These are phyloP conservation scores for Erodium moschatum DNA, from an alignment of 441 rosid species.

Conservation along the genomic window DNA sequence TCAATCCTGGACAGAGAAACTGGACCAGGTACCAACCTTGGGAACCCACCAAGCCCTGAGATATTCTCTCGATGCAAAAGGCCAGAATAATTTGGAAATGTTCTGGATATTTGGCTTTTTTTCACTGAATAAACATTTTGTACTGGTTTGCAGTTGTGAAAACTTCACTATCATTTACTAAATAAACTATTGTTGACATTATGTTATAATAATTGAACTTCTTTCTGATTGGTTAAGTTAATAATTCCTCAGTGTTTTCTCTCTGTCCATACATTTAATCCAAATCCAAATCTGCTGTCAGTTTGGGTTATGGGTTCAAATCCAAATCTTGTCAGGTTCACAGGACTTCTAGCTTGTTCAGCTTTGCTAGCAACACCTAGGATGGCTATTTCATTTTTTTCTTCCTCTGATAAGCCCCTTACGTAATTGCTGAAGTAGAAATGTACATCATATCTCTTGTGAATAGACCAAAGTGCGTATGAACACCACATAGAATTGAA, in stretches of 20 bases:
- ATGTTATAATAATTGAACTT: too few relatives aligned
- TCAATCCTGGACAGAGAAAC: conserved; percentile 77
- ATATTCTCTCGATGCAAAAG: neutral
- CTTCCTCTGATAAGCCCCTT: neutral
- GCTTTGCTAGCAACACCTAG: neutral
- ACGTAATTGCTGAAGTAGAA: neutral
- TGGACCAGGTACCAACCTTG: conserved; percentile 93
- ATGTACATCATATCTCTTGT: neutral
- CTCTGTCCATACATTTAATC: too few relatives aligned
- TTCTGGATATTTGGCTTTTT: neutral
- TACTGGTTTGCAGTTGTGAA: neutral
- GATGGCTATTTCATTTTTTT: neutral
- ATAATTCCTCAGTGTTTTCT: too few relatives aligned
- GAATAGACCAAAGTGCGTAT: neutral
- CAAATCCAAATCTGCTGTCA: neutral
- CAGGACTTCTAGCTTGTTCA: neutral
- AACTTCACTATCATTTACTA: neutral
- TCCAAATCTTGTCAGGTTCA: neutral
- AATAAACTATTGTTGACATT: neutral
- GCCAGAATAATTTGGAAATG: neutral
- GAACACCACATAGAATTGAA: neutral
- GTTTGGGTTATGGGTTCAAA: conserved; percentile 41
- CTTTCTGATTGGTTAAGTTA: too few relatives aligned
- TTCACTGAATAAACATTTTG: conserved; percentile 21
- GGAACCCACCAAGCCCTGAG: conserved; percentile 58